Percentiles rank a stretch among this genome's conserved stretches.
Conservation (phyloP, 176 grass and related monocot genomes). For the Urochloa ruziziensis region DNA sequence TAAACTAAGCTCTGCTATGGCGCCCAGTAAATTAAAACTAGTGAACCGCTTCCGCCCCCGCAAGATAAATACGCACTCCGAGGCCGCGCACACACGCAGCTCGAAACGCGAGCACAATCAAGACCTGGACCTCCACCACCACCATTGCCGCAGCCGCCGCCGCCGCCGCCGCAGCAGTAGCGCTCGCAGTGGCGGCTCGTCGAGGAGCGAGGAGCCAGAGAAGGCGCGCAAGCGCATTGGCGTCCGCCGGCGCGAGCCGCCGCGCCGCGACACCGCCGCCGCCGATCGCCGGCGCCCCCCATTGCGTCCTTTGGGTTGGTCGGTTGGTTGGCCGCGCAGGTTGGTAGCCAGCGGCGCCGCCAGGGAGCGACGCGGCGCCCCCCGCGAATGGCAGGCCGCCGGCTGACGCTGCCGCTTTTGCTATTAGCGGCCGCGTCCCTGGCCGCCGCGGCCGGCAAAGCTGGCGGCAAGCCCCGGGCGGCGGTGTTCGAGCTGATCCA, state of each 20-base stretch:
- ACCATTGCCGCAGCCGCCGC: background rate
- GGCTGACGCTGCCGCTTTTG: background rate
- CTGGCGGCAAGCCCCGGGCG: conserved; percentile 14
- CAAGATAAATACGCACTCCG: conserved; percentile 54
- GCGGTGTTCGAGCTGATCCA: conserved; percentile 34
- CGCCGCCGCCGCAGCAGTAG: background rate
- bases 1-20: background rate
- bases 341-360: background rate
- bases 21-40: background rate
- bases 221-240: conserved; percentile 14
- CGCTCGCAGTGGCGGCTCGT: background rate
- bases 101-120: conserved; percentile 20
- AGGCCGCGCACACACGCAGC: conserved; percentile 36
- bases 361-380: background rate
- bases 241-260: background rate
- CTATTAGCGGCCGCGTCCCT: background rate
- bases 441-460: background rate
- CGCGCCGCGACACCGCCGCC: background rate
- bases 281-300: background rate
- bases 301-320: background rate
- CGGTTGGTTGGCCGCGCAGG: background rate
- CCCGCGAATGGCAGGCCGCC: conserved; percentile 36
- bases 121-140: background rate
- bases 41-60: background rate
- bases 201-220: background rate